A percentile compares a stretch with the other conserved stretches of the same genome.
phyloP scores from a whole-genome alignment of 1,284 basidiomycete genomes.

The Boletus nobilissimus region DNA sequence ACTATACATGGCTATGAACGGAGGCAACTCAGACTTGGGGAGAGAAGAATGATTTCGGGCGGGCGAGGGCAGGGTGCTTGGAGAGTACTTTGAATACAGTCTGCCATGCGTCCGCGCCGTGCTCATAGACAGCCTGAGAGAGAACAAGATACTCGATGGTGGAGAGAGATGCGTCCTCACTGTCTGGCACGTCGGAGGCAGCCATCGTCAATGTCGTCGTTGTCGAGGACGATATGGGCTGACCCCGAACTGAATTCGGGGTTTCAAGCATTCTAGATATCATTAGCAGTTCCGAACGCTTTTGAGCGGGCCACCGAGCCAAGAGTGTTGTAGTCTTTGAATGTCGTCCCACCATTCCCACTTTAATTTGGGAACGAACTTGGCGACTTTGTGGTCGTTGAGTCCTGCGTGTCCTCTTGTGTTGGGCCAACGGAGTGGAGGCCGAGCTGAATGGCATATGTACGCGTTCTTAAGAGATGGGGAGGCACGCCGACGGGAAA shows the following conservation, averaged over 20 bases:
- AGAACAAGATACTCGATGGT: constrained; percentile 78
- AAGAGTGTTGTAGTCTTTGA: constrained; percentile 50
- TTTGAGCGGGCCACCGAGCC: constrained; percentile 36
- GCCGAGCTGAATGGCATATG: constrained; percentile 51
- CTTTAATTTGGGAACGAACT: constrained; percentile 38
- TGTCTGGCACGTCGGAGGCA: constrained; percentile 19
- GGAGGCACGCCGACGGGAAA: constrained; percentile 60
- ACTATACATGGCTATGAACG: constrained; percentile 27
- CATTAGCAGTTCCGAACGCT: no score
- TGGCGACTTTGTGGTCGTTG: constrained; percentile 55
- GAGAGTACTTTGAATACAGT: constrained; percentile 73
- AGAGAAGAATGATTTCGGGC: constrained; percentile 73
- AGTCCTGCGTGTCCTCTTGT: constrained; percentile 66
- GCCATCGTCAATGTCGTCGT: constrained; percentile 23
- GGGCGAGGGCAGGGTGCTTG: constrained; percentile 72
- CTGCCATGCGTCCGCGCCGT: constrained; percentile 80
- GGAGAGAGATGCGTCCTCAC: constrained; percentile 46
- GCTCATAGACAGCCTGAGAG: constrained; percentile 86
- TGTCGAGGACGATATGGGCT: constrained; percentile 16
- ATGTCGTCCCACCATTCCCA: constrained; percentile 51
- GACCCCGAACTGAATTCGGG: constrained; percentile 35
- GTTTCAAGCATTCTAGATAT: no score
- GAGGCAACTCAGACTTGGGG: constrained; percentile 60
- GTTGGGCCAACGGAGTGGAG: constrained; percentile 54
- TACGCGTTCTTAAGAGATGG: constrained; percentile 59